These are phyloP conservation scores for Lophiostoma macrostomum DNA, from an alignment of 495 filamentous ascomycete species.

Conservation along the genomic window DNA sequence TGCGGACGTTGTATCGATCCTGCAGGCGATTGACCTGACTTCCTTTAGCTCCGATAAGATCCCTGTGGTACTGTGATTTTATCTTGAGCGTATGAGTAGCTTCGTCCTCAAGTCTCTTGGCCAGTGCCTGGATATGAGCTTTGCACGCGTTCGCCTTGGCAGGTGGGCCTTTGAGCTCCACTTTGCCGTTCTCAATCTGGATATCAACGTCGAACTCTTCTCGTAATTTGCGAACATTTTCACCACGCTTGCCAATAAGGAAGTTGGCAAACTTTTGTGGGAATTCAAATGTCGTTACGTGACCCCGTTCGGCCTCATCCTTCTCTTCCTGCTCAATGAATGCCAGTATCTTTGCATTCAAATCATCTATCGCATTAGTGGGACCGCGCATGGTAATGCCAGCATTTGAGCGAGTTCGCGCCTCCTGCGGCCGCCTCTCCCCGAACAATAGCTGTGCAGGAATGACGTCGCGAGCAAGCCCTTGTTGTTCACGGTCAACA, in stretches of 20 bases:
- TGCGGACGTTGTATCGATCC: slow-evolving; percentile 83
- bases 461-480: slow-evolving; percentile 60
- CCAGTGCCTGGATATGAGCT: slow-evolving; percentile 68
- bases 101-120: slow-evolving; percentile 81
- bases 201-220: slow-evolving; percentile 98
- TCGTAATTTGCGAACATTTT: slow-evolving; percentile 91
- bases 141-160: slow-evolving; percentile 81
- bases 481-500: slow-evolving; percentile 71
- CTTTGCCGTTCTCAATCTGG: slow-evolving; percentile 71
- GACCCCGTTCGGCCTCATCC: slow-evolving; percentile 84
- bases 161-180: slow-evolving; percentile 68
- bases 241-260: slow-evolving; percentile 86
- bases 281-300: slow-evolving; percentile 81
- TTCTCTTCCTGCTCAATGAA: slow-evolving; percentile 82
- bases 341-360: slow-evolving; percentile 63
- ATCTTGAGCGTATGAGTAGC: slow-evolving; percentile 82
- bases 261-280: slow-evolving; percentile 91
- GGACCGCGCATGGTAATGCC: slow-evolving; percentile 71
- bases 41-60: slow-evolving; percentile 64
- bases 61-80: slow-evolving; percentile 80
- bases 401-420: slow-evolving; percentile 10
- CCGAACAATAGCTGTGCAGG: slow-evolving; percentile 66
- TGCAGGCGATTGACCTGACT: slow-evolving; percentile 67
- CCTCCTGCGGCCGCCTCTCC: slow-evolving; percentile 47
- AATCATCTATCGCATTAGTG: slow-evolving; percentile 61